phyloP scores from a whole-genome alignment of 352 stramenopile genomes.

The Phytopythium aichiense region DNA sequence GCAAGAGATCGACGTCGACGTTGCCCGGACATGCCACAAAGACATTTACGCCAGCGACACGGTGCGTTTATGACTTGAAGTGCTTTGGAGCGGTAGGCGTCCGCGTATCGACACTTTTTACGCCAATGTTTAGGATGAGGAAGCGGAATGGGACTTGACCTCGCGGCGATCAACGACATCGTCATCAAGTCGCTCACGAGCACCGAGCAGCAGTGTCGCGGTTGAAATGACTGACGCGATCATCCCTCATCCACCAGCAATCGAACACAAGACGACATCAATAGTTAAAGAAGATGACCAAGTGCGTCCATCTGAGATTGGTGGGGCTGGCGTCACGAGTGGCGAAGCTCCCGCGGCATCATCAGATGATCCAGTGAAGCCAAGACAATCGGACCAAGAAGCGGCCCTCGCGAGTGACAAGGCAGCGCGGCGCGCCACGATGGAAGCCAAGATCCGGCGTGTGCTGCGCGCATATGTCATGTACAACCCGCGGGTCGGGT shows the following conservation, averaged over 20 bases:
- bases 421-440: constrained; percentile 9
- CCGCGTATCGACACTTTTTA: background rate
- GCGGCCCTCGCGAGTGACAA: background rate
- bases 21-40: constrained; percentile 66
- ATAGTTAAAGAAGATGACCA: background rate
- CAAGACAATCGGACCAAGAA: background rate
- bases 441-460: constrained; percentile 70
- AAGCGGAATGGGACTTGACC: background rate
- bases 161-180: background rate
- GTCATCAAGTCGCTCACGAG: background rate
- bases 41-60: constrained; percentile 38
- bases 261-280: background rate
- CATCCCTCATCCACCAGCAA: background rate
- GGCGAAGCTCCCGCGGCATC: background rate
- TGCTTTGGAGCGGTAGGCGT: background rate
- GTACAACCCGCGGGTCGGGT: constrained; percentile 78
- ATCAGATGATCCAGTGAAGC: too few relatives aligned
- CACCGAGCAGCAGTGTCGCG: background rate
- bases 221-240: background rate
- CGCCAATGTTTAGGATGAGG: background rate
- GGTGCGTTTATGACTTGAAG: constrained; percentile 9
- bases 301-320: background rate
- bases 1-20: constrained; percentile 80
- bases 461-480: constrained; percentile 77
- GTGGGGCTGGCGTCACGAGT: background rate